A percentile compares a stretch with the other conserved stretches of the same genome.
These are phyloP conservation scores for Colletotrichum coccodes DNA, from an alignment of 2,329 filamentous ascomycete genomes.

Conservation along the genomic window DNA sequence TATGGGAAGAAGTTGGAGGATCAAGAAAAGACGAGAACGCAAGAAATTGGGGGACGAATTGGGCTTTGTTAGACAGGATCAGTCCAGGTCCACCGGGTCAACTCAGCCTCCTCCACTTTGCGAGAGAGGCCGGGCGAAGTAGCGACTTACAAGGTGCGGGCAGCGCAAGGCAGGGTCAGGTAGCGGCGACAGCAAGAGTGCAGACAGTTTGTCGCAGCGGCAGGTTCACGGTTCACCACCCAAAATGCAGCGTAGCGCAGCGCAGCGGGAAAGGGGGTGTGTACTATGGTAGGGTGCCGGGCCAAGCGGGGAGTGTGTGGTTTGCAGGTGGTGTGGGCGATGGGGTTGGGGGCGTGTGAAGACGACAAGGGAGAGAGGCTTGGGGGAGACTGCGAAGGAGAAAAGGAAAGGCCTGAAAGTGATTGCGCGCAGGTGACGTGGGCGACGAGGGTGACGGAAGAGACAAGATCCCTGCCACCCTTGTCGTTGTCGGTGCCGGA, in stretches of 20 bases:
- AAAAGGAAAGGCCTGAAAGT: conserved; percentile 18
- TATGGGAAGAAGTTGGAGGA: conserved; percentile 15
- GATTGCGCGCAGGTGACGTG: conserved; percentile 31
- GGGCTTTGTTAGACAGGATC: conserved; percentile 32
- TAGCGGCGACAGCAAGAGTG: neutral
- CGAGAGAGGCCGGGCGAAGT: conserved; percentile 3
- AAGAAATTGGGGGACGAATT: conserved; percentile 28
- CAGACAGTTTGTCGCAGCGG: conserved; percentile 11
- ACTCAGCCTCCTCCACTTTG: conserved; percentile 33
- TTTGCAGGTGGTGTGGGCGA: neutral
- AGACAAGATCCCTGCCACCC: conserved; percentile 17
- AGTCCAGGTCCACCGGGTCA: conserved; percentile 28
- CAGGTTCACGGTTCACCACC: conserved; percentile 29
- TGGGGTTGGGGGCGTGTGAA: neutral
- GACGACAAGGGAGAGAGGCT: conserved; percentile 17
- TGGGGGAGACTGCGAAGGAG: neutral
- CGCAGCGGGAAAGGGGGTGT: neutral
- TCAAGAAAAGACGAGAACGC: neutral
- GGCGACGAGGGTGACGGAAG: conserved; percentile 25
- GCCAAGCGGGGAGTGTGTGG: conserved; percentile 7
- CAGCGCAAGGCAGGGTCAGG: neutral
- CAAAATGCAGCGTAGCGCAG: conserved; percentile 20
- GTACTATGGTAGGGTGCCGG: conserved; percentile 1
- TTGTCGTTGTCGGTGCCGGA: conserved; percentile 12
- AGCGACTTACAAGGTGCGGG: conserved; percentile 5